These are phyloP conservation scores for Acanthamoeba lenticulata DNA, from an alignment of 208 protist species.

Conservation along the genomic window DNA sequence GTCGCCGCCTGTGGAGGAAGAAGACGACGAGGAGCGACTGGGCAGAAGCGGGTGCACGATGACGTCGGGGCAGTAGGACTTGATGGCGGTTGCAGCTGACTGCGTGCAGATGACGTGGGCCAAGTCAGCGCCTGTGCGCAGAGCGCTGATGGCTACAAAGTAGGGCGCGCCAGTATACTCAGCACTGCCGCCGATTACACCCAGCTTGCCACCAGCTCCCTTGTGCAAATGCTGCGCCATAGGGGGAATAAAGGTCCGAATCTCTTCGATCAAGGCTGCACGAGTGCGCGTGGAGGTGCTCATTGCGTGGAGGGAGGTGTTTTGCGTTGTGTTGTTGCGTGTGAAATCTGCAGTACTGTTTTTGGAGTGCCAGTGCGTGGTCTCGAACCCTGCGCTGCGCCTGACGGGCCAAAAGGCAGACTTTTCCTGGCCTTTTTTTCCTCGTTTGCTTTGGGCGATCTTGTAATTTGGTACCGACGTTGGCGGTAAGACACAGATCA, in stretches of 20 bases:
- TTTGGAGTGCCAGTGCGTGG: too few relatives aligned
- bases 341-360: too few relatives aligned
- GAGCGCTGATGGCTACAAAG: conserved; percentile 83
- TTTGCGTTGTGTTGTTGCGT: neutral
- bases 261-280: conserved; percentile 2
- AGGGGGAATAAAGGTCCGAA: conserved; percentile 69
- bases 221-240: conserved; percentile 79
- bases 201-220: conserved; percentile 84
- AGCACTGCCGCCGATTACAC: conserved; percentile 85
- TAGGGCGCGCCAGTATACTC: conserved; percentile 92
- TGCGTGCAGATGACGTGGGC: conserved; percentile 86
- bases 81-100: conserved; percentile 85
- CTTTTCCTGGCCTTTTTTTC: neutral
- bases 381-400: too few relatives aligned
- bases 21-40: neutral
- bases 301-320: neutral
- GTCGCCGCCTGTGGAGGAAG: neutral
- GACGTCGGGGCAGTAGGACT: conserved; percentile 88
- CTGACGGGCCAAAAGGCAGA: too few relatives aligned
- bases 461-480: neutral
- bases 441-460: neutral
- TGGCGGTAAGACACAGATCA: conserved; percentile 47
- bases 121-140: conserved; percentile 86
- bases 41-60: conserved; percentile 87
- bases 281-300: neutral